Base-by-base conservation (phyloP, 2,329 filamentous ascomycete species). In the Botrytis cinerea region DNA sequence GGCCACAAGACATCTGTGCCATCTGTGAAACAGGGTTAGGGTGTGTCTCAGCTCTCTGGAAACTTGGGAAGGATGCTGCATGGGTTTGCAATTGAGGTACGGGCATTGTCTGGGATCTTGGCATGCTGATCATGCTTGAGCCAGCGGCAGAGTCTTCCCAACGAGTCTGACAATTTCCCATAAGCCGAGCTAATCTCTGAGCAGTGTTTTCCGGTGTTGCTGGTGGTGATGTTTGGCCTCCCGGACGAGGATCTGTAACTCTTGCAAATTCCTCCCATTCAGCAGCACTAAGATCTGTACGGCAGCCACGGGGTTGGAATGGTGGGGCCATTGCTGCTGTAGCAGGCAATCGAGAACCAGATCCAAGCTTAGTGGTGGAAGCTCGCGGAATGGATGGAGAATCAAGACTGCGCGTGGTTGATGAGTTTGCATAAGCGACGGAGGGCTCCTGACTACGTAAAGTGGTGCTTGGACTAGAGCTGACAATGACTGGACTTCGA, bases 241-340 rank as follows among this genome's bases (percentile, higher is more conserved):
- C 66, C 14, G 66, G 66, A 28, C 66, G 66, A n/a, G 66, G 66
- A 32, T 69, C 66, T 16, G 66, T 69, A 22, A 69, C 66, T 45
- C n/a, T 69, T 22, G 48, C 66, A 7, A 69, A 69, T 18, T 69
- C 66, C 38, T 69, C 66, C 66, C 66, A 69, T 22, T 69, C 66
- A 57, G 66, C 48, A 57, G 66, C 66, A 28, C 48, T 69, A 14
- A 69, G 66, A 61, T 72, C 62, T 69, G 57, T 69, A 20, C 45
- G 54, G 8, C 54, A 61, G 25, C 57, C 51, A 45, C 80, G 79
- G 59, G 81, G 81, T 45, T 81, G 79, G 63, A 82, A 82, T 43
- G 80, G 79, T 14, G 80, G 80, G 32, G 81, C 81, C 73, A 76
- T 80, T 59, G 81, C 81, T 60, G 81, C 80, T 38, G 79, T 78